Percentiles rank a stretch among this genome's conserved stretches.
phyloP scores from a whole-genome alignment of 441 rosid genomes.

The Jatropha multifida region DNA sequence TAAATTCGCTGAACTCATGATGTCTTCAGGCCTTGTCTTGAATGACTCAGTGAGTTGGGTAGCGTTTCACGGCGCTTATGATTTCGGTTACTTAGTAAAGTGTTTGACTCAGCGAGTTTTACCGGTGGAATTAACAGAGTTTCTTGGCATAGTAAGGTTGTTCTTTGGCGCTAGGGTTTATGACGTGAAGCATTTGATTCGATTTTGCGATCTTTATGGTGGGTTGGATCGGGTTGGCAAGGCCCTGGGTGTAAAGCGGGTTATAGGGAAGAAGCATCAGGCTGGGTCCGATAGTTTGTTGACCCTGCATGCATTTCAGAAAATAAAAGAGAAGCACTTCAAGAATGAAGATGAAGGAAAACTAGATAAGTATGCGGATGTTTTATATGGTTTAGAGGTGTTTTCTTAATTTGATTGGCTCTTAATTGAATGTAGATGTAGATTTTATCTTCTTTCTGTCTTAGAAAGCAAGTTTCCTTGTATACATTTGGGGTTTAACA shows the following conservation, averaged over 20 bases:
- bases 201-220: slow-evolving; percentile 49
- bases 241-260: slow-evolving; percentile 43
- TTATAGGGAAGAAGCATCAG: slow-evolving; percentile 60
- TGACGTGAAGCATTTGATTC: slow-evolving; percentile 62
- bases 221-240: slow-evolving; percentile 56
- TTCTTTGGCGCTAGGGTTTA: slow-evolving; percentile 51
- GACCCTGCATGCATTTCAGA: slow-evolving; percentile 54
- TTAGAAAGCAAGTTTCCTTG: slow-evolving; percentile 21
- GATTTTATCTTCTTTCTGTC: slow-evolving; percentile 25
- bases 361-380: slow-evolving; percentile 55
- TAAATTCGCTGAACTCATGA: slow-evolving; percentile 53
- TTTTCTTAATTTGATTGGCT: slow-evolving; percentile 11
- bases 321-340: slow-evolving; percentile 43
- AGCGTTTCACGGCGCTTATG: slow-evolving; percentile 68
- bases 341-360: slow-evolving; percentile 18
- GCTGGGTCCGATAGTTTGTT: slow-evolving; percentile 71
- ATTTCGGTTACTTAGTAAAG: slow-evolving; percentile 68
- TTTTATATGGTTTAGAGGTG: slow-evolving; percentile 56
- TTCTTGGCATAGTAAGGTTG: slow-evolving; percentile 38
- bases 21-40: slow-evolving; percentile 63
- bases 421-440: slow-evolving; percentile 24
- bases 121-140: slow-evolving; percentile 39
- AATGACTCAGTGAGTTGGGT: slow-evolving; percentile 59
- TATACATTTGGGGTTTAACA: slow-evolving; percentile 18
- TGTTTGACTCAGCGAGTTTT: slow-evolving; percentile 40